A percentile compares a stretch with the other conserved stretches of the same genome.
These are phyloP conservation scores for Neurospora crassa DNA, from an alignment of 2,329 filamentous ascomycete species.

Conservation along the genomic window DNA sequence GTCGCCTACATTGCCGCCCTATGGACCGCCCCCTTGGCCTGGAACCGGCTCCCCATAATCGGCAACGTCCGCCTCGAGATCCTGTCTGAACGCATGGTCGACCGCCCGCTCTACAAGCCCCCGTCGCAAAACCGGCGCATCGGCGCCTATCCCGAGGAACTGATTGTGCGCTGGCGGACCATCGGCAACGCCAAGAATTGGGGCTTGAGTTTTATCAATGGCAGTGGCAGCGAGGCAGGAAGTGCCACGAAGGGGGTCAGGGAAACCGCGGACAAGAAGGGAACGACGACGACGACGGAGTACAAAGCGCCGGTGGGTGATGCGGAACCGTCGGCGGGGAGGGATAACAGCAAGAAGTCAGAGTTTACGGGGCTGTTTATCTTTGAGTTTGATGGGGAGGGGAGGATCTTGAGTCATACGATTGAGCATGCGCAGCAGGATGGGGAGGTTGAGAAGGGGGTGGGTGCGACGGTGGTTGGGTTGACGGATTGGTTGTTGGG, in stretches of 20 bases:
- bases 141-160: constrained; percentile 61
- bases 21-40: constrained; percentile 92
- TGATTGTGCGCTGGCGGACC: constrained; percentile 87
- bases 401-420: constrained; percentile 75
- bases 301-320: constrained; percentile 24
- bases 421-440: constrained; percentile 89
- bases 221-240: neutral
- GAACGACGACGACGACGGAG: neutral
- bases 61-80: constrained; percentile 86
- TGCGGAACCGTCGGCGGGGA: constrained; percentile 25
- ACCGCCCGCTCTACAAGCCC: constrained; percentile 23
- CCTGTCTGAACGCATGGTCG: constrained; percentile 78
- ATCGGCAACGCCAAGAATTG: constrained; percentile 36
- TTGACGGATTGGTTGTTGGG: constrained; percentile 92
- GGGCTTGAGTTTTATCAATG: constrained; percentile 21
- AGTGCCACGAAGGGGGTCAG: neutral
- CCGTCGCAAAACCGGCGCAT: constrained; percentile 19
- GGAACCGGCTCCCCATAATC: constrained; percentile 84
- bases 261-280: neutral
- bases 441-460: constrained; percentile 69
- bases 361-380: constrained; percentile 89
- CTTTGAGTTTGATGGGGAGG: constrained; percentile 88
- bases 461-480: constrained; percentile 76
- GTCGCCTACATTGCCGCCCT: constrained; percentile 88
- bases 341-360: constrained; percentile 45